Conservation (phyloP, 176 grass and related monocot species). For the Metroxylon sagu region DNA sequence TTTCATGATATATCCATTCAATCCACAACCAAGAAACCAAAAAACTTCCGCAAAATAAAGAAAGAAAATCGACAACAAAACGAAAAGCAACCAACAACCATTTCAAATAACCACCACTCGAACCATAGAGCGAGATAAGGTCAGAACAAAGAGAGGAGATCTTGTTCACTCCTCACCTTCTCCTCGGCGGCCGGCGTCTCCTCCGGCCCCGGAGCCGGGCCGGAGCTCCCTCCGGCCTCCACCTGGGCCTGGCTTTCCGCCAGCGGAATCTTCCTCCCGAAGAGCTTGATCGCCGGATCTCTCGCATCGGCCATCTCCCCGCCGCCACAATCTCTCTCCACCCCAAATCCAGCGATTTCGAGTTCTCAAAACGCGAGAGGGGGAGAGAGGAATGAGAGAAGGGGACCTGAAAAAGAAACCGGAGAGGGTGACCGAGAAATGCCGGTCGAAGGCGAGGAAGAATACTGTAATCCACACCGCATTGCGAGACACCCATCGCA, state of each 20-base stretch:
- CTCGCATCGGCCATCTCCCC: background rate
- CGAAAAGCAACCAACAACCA: too few species aligned
- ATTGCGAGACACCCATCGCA: too few species aligned
- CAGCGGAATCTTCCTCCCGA: slow-evolving; percentile 1
- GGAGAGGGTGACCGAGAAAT: background rate
- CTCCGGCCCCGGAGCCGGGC: too few species aligned
- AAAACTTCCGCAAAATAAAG: too few species aligned
- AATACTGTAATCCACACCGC: too few species aligned
- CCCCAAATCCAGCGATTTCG: background rate
- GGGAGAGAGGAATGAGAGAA: background rate
- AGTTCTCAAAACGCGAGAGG: background rate
- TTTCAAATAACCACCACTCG: too few species aligned
- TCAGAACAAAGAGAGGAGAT: too few species aligned
- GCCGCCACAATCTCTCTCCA: background rate
- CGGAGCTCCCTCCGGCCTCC: too few species aligned
- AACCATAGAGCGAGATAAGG: too few species aligned
- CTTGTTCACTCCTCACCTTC: background rate
- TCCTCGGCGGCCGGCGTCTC: background rate
- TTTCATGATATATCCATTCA: too few species aligned
- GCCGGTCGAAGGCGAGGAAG: background rate
- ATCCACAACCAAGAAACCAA: too few species aligned
- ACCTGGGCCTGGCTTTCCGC: background rate
- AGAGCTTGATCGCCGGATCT: slow-evolving; percentile 6
- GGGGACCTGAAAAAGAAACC: background rate
- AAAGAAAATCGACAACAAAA: too few species aligned